Base-by-base conservation (phyloP, 164 flowering plant genomes). In the Sedum album region DNA sequence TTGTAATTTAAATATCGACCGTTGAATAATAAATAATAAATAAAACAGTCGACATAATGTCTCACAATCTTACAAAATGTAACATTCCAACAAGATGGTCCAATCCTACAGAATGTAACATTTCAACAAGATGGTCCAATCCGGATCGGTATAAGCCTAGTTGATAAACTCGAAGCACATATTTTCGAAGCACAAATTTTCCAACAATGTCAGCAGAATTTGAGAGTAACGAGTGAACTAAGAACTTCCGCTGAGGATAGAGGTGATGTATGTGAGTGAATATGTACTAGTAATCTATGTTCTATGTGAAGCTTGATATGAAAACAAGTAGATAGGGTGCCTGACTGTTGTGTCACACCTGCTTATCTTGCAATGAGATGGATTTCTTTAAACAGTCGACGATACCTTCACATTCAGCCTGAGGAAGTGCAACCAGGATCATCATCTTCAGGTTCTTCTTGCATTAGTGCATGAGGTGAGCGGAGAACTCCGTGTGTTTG, bases 401-500 rank as follows among this genome's bases (percentile, higher is more conserved):
- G 61, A 91, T 84, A 62, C 97, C 96, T 80, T 81, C 90, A 82
- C 93, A 91, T 74, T 88, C 88, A 68, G 85, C 67, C 70, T 81
- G 72, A 60, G 87, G 76, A 44, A 81, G 44, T 5, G 72, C 87
- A 82, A 4, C 55, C 82, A 0, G 78, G 13, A 28, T 57, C 62
- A 10, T 86, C 91, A 20, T 85, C 85, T 31, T 79, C 87, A n/a
- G 14, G 21, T n/a, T 69, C 73, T 65, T 73, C 80, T 44, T 76
- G 85, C 6, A 66, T 8, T 66, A 66, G 68, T 1, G 97, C 83
- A 74, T 94, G 97, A 66, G 99, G 97, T 31, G 97, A 94, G 3
- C 84, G 87, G 21, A 94, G 93, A 68, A 73, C 87, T 15, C 97
- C 99, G 74, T 77, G 96, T 46, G 82, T 88, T 71, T 94, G 97